Percentiles rank a stretch among this genome's conserved stretches.
These are phyloP conservation scores for Zasmidium angulare DNA, from an alignment of 2,329 filamentous ascomycete species.

Conservation along the genomic window DNA sequence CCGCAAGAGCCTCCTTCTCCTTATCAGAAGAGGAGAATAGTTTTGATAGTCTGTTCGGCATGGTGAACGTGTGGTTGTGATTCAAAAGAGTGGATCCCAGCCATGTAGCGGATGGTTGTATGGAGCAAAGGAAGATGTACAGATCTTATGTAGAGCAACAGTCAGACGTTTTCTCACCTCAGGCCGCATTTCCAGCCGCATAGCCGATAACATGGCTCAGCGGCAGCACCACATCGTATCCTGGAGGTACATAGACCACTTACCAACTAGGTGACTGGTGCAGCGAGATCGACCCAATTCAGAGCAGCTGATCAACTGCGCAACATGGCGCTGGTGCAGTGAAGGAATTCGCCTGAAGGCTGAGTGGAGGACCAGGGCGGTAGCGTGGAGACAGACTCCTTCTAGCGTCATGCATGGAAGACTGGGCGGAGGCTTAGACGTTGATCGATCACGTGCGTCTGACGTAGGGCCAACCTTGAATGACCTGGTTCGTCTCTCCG, in stretches of 20 bases:
- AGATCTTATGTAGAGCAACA: constrained; percentile 3
- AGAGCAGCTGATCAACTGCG: neutral
- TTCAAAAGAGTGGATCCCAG: neutral
- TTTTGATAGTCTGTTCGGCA: constrained; percentile 31
- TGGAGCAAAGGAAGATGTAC: neutral
- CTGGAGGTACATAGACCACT: no score
- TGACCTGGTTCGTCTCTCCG: neutral
- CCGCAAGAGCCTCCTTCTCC: constrained; percentile 31
- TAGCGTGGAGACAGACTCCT: neutral
- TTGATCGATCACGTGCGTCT: constrained; percentile 4
- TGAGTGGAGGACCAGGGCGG: neutral
- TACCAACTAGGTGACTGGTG: neutral
- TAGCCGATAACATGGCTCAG: neutral
- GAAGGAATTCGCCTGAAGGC: neutral
- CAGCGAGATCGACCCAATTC: neutral
- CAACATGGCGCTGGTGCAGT: neutral
- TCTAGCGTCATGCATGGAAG: neutral
- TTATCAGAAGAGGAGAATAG: constrained; percentile 27
- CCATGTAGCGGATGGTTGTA: neutral
- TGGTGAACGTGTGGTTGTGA: constrained; percentile 15
- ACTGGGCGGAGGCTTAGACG: constrained; percentile 20
- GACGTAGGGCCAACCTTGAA: neutral
- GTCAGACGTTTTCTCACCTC: neutral
- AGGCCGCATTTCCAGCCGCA: neutral
- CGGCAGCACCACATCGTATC: neutral